These are phyloP conservation scores for Melampsora allii-populina DNA, from an alignment of 1,284 basidiomycete genomes.

Conservation along the genomic window DNA sequence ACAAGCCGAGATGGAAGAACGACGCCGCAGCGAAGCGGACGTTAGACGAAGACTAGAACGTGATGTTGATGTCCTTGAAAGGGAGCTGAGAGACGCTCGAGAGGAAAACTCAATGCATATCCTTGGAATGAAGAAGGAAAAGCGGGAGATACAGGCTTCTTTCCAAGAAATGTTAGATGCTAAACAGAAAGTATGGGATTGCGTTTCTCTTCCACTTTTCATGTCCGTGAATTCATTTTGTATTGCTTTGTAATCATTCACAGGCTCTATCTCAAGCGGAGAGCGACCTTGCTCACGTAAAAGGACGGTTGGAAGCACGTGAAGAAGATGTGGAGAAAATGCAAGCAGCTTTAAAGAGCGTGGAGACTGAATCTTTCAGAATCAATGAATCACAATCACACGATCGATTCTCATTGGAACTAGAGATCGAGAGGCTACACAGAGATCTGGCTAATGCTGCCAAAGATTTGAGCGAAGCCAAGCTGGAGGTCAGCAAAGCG, in stretches of 20 bases:
- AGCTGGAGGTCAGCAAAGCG: constrained; percentile 67
- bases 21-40: constrained; percentile 41
- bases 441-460: constrained; percentile 78
- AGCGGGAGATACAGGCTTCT: constrained; percentile 52
- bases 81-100: constrained; percentile 47
- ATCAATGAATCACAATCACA: constrained; percentile 75
- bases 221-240: constrained; percentile 5
- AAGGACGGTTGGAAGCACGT: constrained; percentile 54
- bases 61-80: constrained; percentile 57
- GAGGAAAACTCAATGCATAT: constrained; percentile 53
- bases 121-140: constrained; percentile 55
- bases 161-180: constrained; percentile 52
- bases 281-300: constrained; percentile 63
- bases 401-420: constrained; percentile 78
- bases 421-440: constrained; percentile 83
- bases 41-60: constrained; percentile 47
- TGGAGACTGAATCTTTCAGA: constrained; percentile 63
- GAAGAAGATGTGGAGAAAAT: constrained; percentile 67
- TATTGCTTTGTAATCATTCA: constrained; percentile 44
- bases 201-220: background rate
- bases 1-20: constrained; percentile 32
- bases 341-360: constrained; percentile 65
- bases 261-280: constrained; percentile 56
- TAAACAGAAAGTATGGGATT: constrained; percentile 30
- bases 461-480: constrained; percentile 69